Evolutionary conservation across 805 yeast species (phyloP), one percentile per base, ranked within the genome.

Genomic region (Pichia manshurica): DNA sequence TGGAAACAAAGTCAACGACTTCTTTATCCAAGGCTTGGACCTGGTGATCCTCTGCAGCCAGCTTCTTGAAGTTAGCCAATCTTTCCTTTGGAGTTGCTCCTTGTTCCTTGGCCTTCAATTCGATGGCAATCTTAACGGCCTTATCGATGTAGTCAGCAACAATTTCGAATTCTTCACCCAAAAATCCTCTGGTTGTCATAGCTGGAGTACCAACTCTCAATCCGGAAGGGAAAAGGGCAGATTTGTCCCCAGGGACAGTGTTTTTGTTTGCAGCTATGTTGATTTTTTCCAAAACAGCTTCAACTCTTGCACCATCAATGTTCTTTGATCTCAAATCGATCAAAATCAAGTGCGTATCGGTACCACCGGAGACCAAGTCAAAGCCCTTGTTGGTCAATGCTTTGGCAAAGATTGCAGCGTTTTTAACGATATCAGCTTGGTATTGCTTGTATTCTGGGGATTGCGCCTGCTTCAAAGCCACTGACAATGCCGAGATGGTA

Each of bases 201-300:
- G 98, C 98, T 50, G 99, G 99, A 16, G 98, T 87, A 60, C 99
- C 99, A 52, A 91, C 84, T 74, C 99, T 85, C 56, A 91, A 74
- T 59, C 99, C 99, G 52, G 95, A 87, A 62, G 99, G 99, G 65
- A 87, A 88, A 52, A 91, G 75, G 31, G 99, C 99, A 39, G 96
- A 87, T 69, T 81, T 84, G 70, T 91, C 99, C 60, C 96, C 96
- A 51, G 97, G 97, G 56, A 91, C 86, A 44, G 98, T 84, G 77
- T 91, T 91, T 71, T 91, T 91, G 75, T 91, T 91, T 55, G 90
- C 85, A 42, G 98, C 97, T 66, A 91, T 88, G 75, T 90, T 90
- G 61, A 85, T 80, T 60, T 81, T 81, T 71, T 91, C 97, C 59
- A 88, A 80, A 36, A 89, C 84, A 41, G 88, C 78, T 74, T 91